Evolutionary conservation across 208 protist species (phyloP).

Genomic region (Zelonia costaricensis): DNA sequence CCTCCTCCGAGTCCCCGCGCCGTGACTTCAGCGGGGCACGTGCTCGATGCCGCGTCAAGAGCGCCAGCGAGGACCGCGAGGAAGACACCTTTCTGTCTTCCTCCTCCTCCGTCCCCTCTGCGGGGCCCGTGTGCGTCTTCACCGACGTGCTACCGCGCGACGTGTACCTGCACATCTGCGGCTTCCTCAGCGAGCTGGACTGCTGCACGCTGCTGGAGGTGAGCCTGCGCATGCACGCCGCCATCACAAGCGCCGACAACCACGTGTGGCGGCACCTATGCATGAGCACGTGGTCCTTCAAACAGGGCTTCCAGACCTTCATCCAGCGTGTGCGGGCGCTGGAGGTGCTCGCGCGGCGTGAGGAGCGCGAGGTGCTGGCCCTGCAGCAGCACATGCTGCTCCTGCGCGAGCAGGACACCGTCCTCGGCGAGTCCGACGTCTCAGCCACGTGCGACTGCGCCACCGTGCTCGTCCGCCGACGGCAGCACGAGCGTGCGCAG

Average conservation of each 20-base stretch:
- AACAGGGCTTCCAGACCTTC: constrained; percentile 68
- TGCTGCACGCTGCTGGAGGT: constrained; percentile 69
- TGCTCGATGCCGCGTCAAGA: neutral
- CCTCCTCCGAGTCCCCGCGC: neutral
- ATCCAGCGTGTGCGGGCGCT: constrained; percentile 26
- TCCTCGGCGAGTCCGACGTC: constrained; percentile 34
- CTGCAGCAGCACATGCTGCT: constrained; percentile 71
- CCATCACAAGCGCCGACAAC: constrained; percentile 57
- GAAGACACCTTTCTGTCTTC: constrained; percentile 4
- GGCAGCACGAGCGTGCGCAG: constrained; percentile 31
- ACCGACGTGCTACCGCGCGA: constrained; percentile 48
- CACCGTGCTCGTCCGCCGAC: constrained; percentile 28
- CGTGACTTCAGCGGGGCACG: too few relatives aligned
- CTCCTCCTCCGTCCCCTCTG: constrained; percentile 1
- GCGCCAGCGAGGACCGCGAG: neutral
- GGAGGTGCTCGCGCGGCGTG: constrained; percentile 24
- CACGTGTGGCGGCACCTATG: constrained; percentile 66
- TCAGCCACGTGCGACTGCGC: constrained; percentile 42
- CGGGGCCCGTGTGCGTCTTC: constrained; percentile 9
- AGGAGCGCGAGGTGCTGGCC: constrained; percentile 49
- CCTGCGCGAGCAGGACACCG: constrained; percentile 17
- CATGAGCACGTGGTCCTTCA: constrained; percentile 47
- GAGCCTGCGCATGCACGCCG: constrained; percentile 43
- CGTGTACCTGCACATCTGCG: constrained; percentile 49
- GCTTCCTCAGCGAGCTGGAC: constrained; percentile 52